Evolutionary conservation across 495 filamentous ascomycete genomes (phyloP), one percentile per base, ranked within the genome.

Genomic region (Tuber melanosporum): DNA sequence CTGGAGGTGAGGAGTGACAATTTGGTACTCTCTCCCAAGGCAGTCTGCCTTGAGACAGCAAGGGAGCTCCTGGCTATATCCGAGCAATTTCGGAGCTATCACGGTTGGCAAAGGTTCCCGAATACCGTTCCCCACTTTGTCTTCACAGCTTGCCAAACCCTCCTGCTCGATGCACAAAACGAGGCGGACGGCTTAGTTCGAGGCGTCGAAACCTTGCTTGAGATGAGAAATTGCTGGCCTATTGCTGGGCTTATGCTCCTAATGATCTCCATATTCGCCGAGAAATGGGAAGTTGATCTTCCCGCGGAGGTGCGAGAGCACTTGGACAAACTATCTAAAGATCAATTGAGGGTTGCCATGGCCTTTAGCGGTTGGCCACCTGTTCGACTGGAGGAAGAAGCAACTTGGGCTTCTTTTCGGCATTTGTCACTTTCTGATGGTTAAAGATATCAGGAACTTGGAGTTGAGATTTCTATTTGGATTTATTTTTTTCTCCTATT

Each of bases 1-100:
- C 89, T 91, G 77, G 90, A 91, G 77, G 84, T 92, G 15, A 87
- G 88, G 45, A 66, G 43, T 32, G 71, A 73, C 20, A 69, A 79
- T 66, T 41, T 69, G 9, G 26, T 4, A 19, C 57, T 26, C 26
- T 66, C 57, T 66, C 78, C 78, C 26, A 79, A 49, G 77, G 52
- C 70, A 6, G 74, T 79, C 70, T 78, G 78, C 45, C 78, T 73
- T 77, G 78, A 79, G 42, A 62, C 71, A 12, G 78, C 78, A 12
- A 80, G 75, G 75, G 78, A 80, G 42, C 69, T 80, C 44, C 19
- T 79, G 69, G 71, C 49, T 15, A 79, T 79, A 72, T 73, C 78
- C 43, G 36, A 79, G 52, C 72, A 74, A 32, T 79, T 79, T 43
- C 70, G 73, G 14, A 41, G 26, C 42, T 71, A 79, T 39, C n/a